These are phyloP conservation scores for Boletus pseudopeckii DNA, from an alignment of 768 basidiomycete genomes.

Conservation along the genomic window DNA sequence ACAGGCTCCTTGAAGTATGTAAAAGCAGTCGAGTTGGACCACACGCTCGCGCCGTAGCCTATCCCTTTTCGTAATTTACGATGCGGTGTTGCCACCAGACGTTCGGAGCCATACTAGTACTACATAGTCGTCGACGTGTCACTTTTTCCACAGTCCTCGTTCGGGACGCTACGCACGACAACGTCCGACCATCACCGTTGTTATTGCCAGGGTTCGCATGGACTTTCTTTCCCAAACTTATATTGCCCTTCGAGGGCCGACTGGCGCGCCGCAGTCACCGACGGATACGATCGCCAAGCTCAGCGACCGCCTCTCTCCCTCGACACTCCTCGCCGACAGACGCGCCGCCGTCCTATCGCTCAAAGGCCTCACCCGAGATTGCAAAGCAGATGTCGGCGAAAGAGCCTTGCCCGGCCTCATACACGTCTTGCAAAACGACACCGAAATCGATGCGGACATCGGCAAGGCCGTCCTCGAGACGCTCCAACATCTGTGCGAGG, in stretches of 20 bases:
- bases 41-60: too few relatives aligned
- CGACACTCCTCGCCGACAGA: slow-evolving; percentile 84
- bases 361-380: slow-evolving; percentile 89
- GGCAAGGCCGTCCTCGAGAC: slow-evolving; percentile 93
- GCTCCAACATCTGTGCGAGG: slow-evolving; percentile 78
- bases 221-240: slow-evolving; percentile 86
- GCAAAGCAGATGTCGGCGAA: slow-evolving; percentile 84
- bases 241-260: slow-evolving; percentile 79
- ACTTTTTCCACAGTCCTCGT: not conserved
- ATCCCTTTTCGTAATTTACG: not conserved
- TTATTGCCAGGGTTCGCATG: slow-evolving; percentile 39
- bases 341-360: slow-evolving; percentile 90
- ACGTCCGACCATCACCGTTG: not conserved
- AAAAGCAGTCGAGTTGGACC: not conserved
- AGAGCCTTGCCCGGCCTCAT: slow-evolving; percentile 74
- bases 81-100: not conserved
- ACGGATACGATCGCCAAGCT: slow-evolving; percentile 84
- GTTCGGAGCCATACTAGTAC: not conserved
- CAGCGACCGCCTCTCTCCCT: slow-evolving; percentile 87
- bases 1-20: not conserved
- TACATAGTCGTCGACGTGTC: not conserved
- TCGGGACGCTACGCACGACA: not conserved
- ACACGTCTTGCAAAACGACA: slow-evolving; percentile 81
- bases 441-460: slow-evolving; percentile 86
- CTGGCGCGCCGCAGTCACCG: slow-evolving; percentile 79